Conservation (phyloP, 345 rosid genomes). For the Linum trigynum region DNA sequence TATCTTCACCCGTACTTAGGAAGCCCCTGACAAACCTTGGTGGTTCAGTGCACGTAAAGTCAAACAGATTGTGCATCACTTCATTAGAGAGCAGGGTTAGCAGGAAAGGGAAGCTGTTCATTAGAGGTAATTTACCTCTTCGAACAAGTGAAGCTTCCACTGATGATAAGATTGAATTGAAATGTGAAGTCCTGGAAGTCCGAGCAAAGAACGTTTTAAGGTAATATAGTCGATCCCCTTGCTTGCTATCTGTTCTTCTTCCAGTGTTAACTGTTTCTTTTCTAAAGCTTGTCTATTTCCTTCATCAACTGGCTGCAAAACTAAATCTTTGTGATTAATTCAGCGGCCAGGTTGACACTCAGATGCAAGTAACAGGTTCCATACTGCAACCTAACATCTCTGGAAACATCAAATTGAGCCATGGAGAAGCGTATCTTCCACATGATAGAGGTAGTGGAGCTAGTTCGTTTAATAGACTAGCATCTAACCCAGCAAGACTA, state of each 20-base stretch:
- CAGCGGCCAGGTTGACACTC: slow-evolving; percentile 99
- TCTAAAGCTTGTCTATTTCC: not conserved
- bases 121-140: slow-evolving; percentile 83
- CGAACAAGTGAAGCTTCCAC: slow-evolving; percentile 63
- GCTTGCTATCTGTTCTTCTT: not conserved
- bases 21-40: slow-evolving; percentile 87
- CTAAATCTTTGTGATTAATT: slow-evolving; percentile 14
- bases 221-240: slow-evolving; percentile 23
- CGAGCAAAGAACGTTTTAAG: slow-evolving; percentile 83
- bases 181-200: slow-evolving; percentile 95
- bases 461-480: slow-evolving; percentile 58
- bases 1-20: slow-evolving; percentile 77
- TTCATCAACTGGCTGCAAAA: not conserved
- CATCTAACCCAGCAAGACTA: slow-evolving; percentile 59
- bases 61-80: slow-evolving; percentile 76
- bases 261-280: slow-evolving; percentile 6
- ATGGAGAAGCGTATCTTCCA: slow-evolving; percentile 95
- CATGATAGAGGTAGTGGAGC: slow-evolving; percentile 90
- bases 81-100: slow-evolving; percentile 81
- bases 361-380: slow-evolving; percentile 84
- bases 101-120: slow-evolving; percentile 78
- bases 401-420: slow-evolving; percentile 88
- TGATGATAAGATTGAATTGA: slow-evolving; percentile 78
- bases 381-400: slow-evolving; percentile 92
- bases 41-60: slow-evolving; percentile 73